These are phyloP conservation scores for Penstemon barbatus DNA, from an alignment of 257 asterid species.

Conservation along the genomic window DNA sequence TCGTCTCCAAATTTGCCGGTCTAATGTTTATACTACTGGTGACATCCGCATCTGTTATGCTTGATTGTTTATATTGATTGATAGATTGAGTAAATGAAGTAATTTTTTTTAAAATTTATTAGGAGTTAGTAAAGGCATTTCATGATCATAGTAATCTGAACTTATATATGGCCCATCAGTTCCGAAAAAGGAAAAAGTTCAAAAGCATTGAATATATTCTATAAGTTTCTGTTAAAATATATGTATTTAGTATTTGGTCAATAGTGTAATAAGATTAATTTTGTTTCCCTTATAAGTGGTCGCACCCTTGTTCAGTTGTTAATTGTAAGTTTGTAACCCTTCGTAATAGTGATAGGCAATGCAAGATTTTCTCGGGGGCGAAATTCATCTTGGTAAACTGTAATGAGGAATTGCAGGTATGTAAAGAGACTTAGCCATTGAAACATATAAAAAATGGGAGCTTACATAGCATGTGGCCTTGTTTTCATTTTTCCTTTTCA, in stretches of 20 bases:
- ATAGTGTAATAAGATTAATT: too few relatives aligned
- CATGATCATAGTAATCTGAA: background rate
- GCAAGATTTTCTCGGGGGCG: background rate
- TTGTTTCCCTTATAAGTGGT: too few relatives aligned
- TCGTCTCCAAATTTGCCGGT: background rate
- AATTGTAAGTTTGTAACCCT: background rate
- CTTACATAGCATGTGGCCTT: conserved; percentile 13
- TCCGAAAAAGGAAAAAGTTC: background rate
- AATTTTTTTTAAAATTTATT: background rate
- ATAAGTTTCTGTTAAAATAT: too few relatives aligned
- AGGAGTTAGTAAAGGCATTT: conserved; percentile 8
- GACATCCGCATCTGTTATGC: conserved; percentile 8
- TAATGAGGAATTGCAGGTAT: conserved; percentile 6
- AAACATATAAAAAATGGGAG: background rate
- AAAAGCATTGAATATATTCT: background rate
- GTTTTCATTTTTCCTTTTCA: background rate
- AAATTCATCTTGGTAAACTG: background rate
- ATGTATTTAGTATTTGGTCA: too few relatives aligned
- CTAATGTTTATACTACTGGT: background rate
- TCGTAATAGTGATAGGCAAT: background rate
- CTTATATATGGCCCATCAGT: background rate
- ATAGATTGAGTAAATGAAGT: too few relatives aligned
- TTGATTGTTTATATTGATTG: too few relatives aligned
- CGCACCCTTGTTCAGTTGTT: background rate
- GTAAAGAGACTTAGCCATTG: background rate